phyloP scores from a whole-genome alignment of 2,329 filamentous ascomycete species.

The Colletotrichum sp. region DNA sequence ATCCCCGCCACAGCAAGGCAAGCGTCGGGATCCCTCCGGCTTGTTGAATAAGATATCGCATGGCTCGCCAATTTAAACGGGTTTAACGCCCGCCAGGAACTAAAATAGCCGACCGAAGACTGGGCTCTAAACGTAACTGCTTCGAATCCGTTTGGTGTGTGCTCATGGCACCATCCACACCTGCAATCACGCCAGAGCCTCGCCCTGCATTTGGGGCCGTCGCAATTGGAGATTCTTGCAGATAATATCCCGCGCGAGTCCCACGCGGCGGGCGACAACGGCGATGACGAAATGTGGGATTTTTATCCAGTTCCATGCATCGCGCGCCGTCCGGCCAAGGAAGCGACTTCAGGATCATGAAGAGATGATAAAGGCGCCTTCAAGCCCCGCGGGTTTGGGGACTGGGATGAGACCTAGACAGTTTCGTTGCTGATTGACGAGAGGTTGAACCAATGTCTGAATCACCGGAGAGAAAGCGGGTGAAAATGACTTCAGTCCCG shows the following conservation, averaged over 20 bases:
- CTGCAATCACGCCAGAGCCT: slow-evolving; percentile 16
- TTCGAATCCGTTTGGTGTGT: background rate
- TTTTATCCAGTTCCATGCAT: background rate
- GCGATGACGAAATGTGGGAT: slow-evolving; percentile 12
- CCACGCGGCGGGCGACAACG: slow-evolving; percentile 10
- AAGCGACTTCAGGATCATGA: background rate
- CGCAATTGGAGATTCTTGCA: slow-evolving; percentile 1
- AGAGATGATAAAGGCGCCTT: background rate
- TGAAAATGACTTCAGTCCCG: slow-evolving; percentile 3
- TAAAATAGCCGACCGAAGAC: background rate
- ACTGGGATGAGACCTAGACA: background rate
- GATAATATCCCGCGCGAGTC: slow-evolving; percentile 12
- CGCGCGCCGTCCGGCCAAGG: background rate
- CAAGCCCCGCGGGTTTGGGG: background rate
- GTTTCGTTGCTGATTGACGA: background rate
- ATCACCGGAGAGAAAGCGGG: background rate
- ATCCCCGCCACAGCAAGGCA: background rate
- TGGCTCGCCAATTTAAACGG: background rate
- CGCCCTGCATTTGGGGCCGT: background rate
- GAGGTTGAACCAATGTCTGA: background rate
- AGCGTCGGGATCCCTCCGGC: background rate
- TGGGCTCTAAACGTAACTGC: background rate
- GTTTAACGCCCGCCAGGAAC: background rate
- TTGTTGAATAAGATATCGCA: background rate
- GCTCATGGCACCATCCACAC: slow-evolving; percentile 14